A percentile compares a stretch with the other conserved stretches of the same genome.
Conservation (phyloP, 225 moss, liverwort and hornwort species). For the Marchantia polymorpha region DNA sequence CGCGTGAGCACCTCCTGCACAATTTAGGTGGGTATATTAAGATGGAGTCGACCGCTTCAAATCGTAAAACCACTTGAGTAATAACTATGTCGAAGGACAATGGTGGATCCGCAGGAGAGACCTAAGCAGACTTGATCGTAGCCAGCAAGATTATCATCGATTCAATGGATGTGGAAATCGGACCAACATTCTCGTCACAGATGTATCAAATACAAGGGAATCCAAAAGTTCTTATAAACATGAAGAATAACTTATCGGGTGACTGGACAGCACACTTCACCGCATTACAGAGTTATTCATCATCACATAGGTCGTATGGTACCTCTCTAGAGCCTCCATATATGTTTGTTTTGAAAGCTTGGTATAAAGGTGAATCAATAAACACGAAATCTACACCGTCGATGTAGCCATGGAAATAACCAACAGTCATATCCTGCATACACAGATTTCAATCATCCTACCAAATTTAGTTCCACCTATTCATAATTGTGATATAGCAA, state of each 20-base stretch:
- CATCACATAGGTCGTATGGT: background rate
- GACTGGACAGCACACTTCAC: background rate
- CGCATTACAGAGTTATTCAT: background rate
- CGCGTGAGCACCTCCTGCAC: constrained; percentile 71
- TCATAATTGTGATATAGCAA: no score
- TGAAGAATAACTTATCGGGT: background rate
- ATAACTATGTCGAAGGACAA: background rate
- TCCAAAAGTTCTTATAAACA: no score
- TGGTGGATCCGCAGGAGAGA: background rate
- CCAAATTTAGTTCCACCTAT: background rate
- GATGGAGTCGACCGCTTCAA: no score
- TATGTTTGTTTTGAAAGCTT: constrained; percentile 50
- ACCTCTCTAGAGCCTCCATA: constrained; percentile 79
- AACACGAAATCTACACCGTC: constrained; percentile 83
- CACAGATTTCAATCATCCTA: constrained; percentile 27
- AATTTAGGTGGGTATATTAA: background rate
- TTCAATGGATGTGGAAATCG: no score
- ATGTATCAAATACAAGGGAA: no score
- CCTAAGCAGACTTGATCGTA: background rate
- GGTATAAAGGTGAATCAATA: constrained; percentile 66
- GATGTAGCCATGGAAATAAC: constrained; percentile 75
- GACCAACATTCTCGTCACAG: no score
- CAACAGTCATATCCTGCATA: constrained; percentile 61
- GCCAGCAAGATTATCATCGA: background rate
- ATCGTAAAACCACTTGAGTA: background rate